Conservation (phyloP, 345 rosid genomes). For the Eucalyptus erythrocorys region DNA sequence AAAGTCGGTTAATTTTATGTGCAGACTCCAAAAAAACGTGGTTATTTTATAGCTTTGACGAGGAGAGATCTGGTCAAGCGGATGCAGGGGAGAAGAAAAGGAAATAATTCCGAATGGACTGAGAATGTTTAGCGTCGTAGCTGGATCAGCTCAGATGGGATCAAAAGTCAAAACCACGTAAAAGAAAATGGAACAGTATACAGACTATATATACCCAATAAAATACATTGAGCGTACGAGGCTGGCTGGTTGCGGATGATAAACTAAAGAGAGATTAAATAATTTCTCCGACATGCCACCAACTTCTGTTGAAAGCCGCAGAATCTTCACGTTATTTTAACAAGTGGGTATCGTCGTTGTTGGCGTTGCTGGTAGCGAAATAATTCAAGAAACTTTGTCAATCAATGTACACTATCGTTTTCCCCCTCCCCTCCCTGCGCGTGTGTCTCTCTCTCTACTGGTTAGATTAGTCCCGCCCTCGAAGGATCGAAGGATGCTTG, state of each 20-base stretch:
- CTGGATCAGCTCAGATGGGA: not conserved
- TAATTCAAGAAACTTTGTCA: not conserved
- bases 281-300: slow-evolving; percentile 31
- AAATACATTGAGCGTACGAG: not conserved
- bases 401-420: not conserved
- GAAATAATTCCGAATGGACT: not conserved
- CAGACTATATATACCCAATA: not conserved
- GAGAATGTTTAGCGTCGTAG: not conserved
- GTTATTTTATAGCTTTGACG: not conserved
- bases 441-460: not conserved
- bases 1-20: not conserved
- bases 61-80: slow-evolving; percentile 4
- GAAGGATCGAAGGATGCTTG: slow-evolving; percentile 13
- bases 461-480: slow-evolving; percentile 12
- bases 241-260: not conserved
- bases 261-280: slow-evolving; percentile 2
- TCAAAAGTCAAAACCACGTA: not conserved
- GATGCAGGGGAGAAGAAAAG: not conserved
- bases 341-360: not conserved
- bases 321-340: slow-evolving; percentile 29
- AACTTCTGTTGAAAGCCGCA: slow-evolving; percentile 14
- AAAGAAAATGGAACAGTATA: not conserved
- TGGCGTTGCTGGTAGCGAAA: not conserved
- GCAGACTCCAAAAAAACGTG: not conserved
- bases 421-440: not conserved